Base-by-base conservation (phyloP, 306 rosid species). In the Luffa aegyptiaca region DNA sequence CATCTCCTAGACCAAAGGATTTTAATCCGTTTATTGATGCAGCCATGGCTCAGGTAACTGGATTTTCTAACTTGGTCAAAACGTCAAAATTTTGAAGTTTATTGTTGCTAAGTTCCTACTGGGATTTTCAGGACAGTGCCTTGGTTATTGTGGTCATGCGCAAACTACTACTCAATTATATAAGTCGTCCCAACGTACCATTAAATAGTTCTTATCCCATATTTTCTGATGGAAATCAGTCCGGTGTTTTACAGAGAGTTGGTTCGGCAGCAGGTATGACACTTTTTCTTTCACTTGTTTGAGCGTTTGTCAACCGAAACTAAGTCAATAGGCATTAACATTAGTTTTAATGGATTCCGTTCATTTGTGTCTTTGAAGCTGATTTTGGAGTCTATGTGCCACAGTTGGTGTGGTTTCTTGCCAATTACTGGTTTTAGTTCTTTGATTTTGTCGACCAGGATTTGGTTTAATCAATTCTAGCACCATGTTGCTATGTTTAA, bases 181-280 rank as follows among this genome's bases (percentile, higher is more conserved):
- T 89, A 66, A 76, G 82, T 6, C 88, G 87, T 41, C 88, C 89
- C 72, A 81, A 82, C 55, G 80, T 87, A 69, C 86, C 98, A 46
- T 77, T 84, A 64, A 87, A 81, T 80, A 76, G 88, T 84, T 80
- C 88, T 73, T 96, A 96, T 88, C 89, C 96, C 68, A 70, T 91
- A 74, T 90, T 85, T 86, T 79, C 86, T 80, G 99, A 93, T 46
- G 94, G 86, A 85, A 90, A 87, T 82, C 94, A 93, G 86, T 91
- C 94, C 73, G 90, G 98, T 68, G 98, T 96, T 78, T 86, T 96
- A 36, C 98, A 91, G 80, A 90, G 92, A 84, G 99, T 96, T 79
- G 88, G 99, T 82, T 96, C 99, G 80, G 99, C 97, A 76, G 98
- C 99, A 85, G 97, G 99, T 96, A 88, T 79, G 83, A 12, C 57